Base-by-base conservation (phyloP, 2,329 filamentous ascomycete species). In the Fusarium graminum region DNA sequence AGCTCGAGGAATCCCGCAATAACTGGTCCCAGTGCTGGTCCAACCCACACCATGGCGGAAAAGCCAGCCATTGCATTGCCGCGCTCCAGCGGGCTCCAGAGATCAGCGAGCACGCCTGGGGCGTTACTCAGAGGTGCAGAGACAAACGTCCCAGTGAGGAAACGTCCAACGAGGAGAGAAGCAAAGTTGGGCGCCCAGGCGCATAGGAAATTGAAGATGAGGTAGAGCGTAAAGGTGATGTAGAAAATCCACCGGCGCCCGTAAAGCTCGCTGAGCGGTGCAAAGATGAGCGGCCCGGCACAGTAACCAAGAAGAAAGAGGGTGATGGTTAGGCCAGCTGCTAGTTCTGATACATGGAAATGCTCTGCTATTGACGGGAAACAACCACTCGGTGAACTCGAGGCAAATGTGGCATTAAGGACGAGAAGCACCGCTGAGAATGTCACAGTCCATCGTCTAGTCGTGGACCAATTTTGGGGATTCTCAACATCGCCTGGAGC, bases 41-140 rank as follows among this genome's bases (percentile, higher is more conserved):
- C 90, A 63, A 91, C 74, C 77, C 94, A 94, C 0, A 92, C 91
- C 3, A 91, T 91, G 2, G 91, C 90, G 17, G 85, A 88, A 77
- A 94, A 94, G 11, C 90, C 89, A 6, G 91, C 91, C 90, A 94
- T 94, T 7, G 92, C 90, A 3, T 93, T 88, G 67, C 91, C 92
- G 40, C 92, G 85, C 76, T 95, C 91, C 74, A 93, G 90, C 36
- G 88, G 91, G 46, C 79, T 86, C 90, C 91, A 94, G 14, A 94
- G 78, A 78, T 95, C 92, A 11, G 91, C 90, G 6, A 95, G 78
- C 2, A 90, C 93, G 11, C 92, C 92, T 43, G 91, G 92, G 7
- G 93, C 90, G 1, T 94, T 82, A 0, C 91, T 93, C 88, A 94
- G 92, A 2, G 92, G 91, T 0, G 92, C 91, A 25, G 89, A 92